These are phyloP conservation scores for Aegilops sharonensis DNA, from an alignment of 176 grass and related monocot genomes.

Conservation along the genomic window DNA sequence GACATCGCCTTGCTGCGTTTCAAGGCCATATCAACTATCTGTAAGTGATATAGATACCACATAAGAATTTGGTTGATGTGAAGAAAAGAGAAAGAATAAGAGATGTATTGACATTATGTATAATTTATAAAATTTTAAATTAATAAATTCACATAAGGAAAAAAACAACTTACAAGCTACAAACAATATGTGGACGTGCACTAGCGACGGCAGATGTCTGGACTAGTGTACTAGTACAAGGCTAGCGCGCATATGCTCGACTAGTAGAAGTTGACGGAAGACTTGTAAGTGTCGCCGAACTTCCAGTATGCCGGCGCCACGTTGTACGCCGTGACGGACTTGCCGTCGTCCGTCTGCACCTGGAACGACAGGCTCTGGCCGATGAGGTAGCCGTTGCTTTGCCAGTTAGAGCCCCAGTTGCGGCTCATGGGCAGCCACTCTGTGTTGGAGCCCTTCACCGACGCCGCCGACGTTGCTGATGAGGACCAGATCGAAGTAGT, in stretches of 20 bases:
- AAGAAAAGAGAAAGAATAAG: no score
- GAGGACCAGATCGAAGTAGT: conserved; percentile 50
- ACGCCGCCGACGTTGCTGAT: conserved; percentile 51
- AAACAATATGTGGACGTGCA: neutral
- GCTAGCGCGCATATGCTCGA: neutral
- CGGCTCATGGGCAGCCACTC: conserved; percentile 55
- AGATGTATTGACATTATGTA: neutral
- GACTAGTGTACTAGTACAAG: neutral
- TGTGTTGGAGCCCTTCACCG: conserved; percentile 32
- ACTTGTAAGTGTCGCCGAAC: conserved; percentile 39
- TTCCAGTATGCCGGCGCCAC: conserved; percentile 52
- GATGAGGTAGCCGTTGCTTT: conserved; percentile 46
- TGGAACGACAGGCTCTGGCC: conserved; percentile 44
- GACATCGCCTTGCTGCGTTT: no score
- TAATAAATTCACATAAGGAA: neutral
- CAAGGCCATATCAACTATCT: no score
- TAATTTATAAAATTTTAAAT: neutral
- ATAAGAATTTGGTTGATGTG: no score
- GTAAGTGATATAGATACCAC: no score
- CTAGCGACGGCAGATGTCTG: neutral
- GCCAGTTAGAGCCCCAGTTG: conserved; percentile 69
- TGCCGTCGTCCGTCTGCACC: conserved; percentile 53
- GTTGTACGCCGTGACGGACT: neutral
- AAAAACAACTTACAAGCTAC: neutral
- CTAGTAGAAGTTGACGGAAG: conserved; percentile 36